Evolutionary conservation across 306 rosid genomes (phyloP), one percentile per base, ranked within the genome.

Genomic region (Arachis hypogaea): DNA sequence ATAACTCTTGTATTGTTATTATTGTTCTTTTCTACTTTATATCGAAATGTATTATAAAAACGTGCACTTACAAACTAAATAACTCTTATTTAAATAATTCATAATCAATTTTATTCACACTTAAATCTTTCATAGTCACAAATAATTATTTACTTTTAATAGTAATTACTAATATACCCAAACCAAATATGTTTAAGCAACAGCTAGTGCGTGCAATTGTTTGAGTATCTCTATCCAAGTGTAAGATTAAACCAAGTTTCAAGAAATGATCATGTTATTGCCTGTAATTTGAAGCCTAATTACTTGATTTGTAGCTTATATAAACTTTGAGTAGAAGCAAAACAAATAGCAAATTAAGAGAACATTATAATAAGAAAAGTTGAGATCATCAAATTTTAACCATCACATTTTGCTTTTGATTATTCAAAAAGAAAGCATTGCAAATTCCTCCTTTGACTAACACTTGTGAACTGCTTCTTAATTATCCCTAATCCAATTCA

Each of bases 301-400:
- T 10, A 22, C 46, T 11, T 42, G 69, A 71, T 38, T 10, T 11
- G 38, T 59, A 38, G 22, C 11, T 66, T 75, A 52, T 33, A 33
- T 33, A 33, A 47, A 78, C 85, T 84, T 84, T 78, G 65, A 50
- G 51, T 49, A 66, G 47, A 84, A 81, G 85, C 79, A 81, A 84
- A 82, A 56, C 12, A 29, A 6, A 7, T 10, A 49, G 49, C 12
- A 64, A 45, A 22, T 22, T 22, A 22, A 6, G 57, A 52, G 7
- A 44, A 59, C 14, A 69, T 33, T 2, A 33, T 33, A 33, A 33
- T 33, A 33, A 33, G 38, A 33, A 8, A 57, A 62, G 33, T n/a
- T 40, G 46, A 57, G 77, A 40, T 30, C 14, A 56, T 58, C 55
- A 66, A 38, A 59, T 43, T 18, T 28, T 61, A 68, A 61, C 63